Evolutionary conservation across 495 filamentous ascomycete genomes (phyloP), one percentile per base, ranked within the genome.

Genomic region (Penicillium atrosanguineum): DNA sequence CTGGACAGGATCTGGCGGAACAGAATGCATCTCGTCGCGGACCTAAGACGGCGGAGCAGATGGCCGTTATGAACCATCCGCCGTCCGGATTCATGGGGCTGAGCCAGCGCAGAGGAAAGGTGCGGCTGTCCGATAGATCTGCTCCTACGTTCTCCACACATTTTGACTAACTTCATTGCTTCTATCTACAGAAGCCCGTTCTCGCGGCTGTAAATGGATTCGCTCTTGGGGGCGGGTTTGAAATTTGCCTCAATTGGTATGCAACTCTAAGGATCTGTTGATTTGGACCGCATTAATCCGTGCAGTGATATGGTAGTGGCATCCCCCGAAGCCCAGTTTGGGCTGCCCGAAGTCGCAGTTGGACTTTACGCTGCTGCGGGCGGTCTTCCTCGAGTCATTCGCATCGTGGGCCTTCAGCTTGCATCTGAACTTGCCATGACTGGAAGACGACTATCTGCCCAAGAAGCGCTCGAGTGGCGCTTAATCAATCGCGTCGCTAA

Each of bases 141-240:
- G 23, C 5, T 23, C 23, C 23, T 23, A 23, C 23, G 23, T 23
- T 23, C 23, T 23, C 23, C 23, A 2, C 23, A 2, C 23, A 23
- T 23, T 23, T 23, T 5, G 23, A 23, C 23, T 23, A 5, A 23
- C 23, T 23, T 23, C 23, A 5, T 23, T 23, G 2, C 5, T 23
- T 23, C 23, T 23, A 23, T 23, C 23, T 23, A 23, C 23, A 23
- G 50, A 72, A 73, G 52, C 88, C 87, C 5, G 69, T 91, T 15
- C 81, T 91, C 37, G 81, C 80, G 4, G 88, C 88, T 8, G 83
- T 90, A 16, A 84, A 88, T 62, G 88, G 88, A 4, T 60, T 86
- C 20, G 82, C 81, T 40, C 70, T 86, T 29, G 88, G 88, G 6
- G 87, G 88, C 34, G 88, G 87, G n/a, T 79, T 83, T 52, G 88